Percentiles rank a stretch among this genome's conserved stretches.
Evolutionary conservation across 495 filamentous ascomycete genomes (phyloP).

Genomic region (Bombardia bombarda): DNA sequence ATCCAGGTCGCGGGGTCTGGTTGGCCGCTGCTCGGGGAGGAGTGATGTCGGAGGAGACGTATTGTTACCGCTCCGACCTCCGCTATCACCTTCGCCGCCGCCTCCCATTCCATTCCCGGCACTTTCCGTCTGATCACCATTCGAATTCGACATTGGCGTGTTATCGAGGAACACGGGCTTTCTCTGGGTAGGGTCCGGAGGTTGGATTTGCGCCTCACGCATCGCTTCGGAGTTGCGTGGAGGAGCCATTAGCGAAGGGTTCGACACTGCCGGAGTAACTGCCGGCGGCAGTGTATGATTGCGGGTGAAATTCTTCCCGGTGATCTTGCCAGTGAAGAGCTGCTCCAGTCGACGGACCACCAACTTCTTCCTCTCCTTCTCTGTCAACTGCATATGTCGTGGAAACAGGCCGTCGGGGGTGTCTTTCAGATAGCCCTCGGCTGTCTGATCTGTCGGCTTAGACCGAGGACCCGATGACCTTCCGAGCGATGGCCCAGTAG

Average conservation of each 20-base stretch:
- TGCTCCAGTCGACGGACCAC: constrained; percentile 67
- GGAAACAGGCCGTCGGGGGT: constrained; percentile 54
- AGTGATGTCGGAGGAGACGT: constrained; percentile 34
- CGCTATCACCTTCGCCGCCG: constrained; percentile 20
- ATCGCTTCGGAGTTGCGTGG: constrained; percentile 14
- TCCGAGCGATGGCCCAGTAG: constrained; percentile 17
- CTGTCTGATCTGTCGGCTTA: constrained; percentile 38
- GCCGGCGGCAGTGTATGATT: constrained; percentile 13
- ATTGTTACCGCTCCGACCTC: constrained; percentile 20
- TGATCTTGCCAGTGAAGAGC: constrained; percentile 64
- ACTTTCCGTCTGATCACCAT: constrained; percentile 30
- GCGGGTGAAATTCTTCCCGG: constrained; percentile 16
- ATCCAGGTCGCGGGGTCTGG: constrained; percentile 63
- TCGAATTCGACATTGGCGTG: constrained; percentile 27
- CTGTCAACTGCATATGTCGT: constrained; percentile 45
- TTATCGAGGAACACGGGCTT: constrained; percentile 30
- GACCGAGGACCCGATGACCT: constrained; percentile 11
- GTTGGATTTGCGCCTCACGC: constrained; percentile 33
- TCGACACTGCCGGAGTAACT: constrained; percentile 5
- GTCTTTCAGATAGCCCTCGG: constrained; percentile 52
- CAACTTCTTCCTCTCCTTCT: constrained; percentile 60
- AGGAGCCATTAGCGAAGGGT: constrained; percentile 4
- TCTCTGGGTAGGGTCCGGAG: constrained; percentile 17
- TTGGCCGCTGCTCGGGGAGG: constrained; percentile 57
- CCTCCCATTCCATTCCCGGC: constrained; percentile 26